Conservation (phyloP, 805 yeast genomes). For the Priceomyces carsonii region DNA sequence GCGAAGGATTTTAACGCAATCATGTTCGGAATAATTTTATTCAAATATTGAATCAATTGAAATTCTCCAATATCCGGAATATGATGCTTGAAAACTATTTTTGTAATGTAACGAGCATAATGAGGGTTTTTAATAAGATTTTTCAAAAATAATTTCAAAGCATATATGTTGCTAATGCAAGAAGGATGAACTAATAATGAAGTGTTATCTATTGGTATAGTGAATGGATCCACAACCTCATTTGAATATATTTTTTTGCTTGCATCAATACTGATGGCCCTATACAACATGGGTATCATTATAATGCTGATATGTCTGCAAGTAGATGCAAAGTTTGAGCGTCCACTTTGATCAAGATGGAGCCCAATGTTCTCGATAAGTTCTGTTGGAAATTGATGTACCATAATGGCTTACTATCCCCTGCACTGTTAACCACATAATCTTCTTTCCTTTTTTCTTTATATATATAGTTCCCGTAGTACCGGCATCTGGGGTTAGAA, state of each 20-base stretch:
- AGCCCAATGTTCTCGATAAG: constrained; percentile 14
- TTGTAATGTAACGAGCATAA: constrained; percentile 13
- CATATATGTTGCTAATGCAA: constrained; percentile 13
- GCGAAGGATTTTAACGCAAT: constrained; percentile 14
- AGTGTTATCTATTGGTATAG: background rate
- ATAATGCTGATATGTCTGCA: constrained; percentile 11
- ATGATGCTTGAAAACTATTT: constrained; percentile 11
- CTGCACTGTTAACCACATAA: background rate
- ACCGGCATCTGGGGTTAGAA: background rate
- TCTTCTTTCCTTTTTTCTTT: background rate
- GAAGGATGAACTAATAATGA: background rate
- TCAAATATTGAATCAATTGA: constrained; percentile 15
- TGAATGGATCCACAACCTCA: background rate
- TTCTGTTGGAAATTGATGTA: constrained; percentile 19
- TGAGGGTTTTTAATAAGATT: constrained; percentile 11
- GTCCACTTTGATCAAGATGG: constrained; percentile 14
- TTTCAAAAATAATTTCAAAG: constrained; percentile 19
- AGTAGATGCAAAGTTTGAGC: constrained; percentile 14
- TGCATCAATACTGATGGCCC: constrained; percentile 16
- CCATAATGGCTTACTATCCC: background rate
- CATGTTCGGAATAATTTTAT: constrained; percentile 16
- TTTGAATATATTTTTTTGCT: constrained; percentile 4
- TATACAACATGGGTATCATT: constrained; percentile 15
- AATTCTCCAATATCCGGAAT: constrained; percentile 28
- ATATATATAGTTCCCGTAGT: too few relatives aligned